Percentiles rank a stretch among this genome's conserved stretches.
Conservation (phyloP, 805 yeast species). For the Candida boidinii region DNA sequence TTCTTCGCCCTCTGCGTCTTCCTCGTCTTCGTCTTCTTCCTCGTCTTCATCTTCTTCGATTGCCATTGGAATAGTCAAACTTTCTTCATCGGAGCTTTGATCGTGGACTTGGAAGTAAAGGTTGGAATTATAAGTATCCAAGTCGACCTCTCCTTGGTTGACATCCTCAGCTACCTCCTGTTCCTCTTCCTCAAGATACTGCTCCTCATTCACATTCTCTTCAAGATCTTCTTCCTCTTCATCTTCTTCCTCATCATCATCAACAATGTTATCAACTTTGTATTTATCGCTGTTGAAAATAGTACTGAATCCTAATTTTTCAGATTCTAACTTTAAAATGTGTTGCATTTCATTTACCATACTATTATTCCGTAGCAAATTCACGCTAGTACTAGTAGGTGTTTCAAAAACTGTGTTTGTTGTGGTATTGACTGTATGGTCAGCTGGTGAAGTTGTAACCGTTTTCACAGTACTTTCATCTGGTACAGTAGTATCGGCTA, state of each 20-base stretch:
- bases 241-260: slow-evolving; percentile 1
- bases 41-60: slow-evolving; percentile 12
- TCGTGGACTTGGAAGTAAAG: neutral
- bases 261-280: slow-evolving; percentile 2
- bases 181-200: slow-evolving; percentile 2
- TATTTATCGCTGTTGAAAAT: neutral
- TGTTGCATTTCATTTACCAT: slow-evolving; percentile 8
- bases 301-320: slow-evolving; percentile 6
- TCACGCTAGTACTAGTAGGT: slow-evolving; percentile 2
- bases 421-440: too few species aligned
- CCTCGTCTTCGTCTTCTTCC: neutral
- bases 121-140: too few species aligned
- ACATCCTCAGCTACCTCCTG: neutral
- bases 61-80: slow-evolving; percentile 9
- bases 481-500: too few species aligned
- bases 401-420: too few species aligned
- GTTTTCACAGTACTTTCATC: too few species aligned
- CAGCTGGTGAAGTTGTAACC: too few species aligned
- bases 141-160: slow-evolving; percentile 1
- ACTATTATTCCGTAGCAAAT: slow-evolving; percentile 6
- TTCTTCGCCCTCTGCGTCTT: neutral
- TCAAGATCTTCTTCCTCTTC: slow-evolving; percentile 2
- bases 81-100: neutral
- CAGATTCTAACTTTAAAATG: too few species aligned
- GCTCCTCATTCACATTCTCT: slow-evolving; percentile 1